Percentiles rank a stretch among this genome's conserved stretches.
phyloP scores from a whole-genome alignment of 2,329 filamentous ascomycete genomes.

The Xylaria sp. region DNA sequence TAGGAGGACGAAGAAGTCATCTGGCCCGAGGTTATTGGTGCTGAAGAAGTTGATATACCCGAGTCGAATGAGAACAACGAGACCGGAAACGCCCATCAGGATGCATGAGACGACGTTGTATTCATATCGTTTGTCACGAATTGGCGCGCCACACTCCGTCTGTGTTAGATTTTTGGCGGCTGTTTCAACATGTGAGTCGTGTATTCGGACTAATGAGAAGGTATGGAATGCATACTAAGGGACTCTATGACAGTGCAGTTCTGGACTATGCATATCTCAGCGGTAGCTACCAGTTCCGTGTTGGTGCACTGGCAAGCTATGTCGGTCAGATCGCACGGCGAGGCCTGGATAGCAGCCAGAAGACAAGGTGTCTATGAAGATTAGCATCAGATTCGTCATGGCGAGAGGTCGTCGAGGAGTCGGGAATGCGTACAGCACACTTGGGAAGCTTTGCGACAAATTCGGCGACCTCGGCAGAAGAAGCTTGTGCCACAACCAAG shows the following conservation, averaged over 20 bases:
- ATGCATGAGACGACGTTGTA: conserved; percentile 17
- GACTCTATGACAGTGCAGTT: conserved; percentile 10
- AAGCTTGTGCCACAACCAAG: not conserved
- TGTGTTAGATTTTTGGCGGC: conserved; percentile 25
- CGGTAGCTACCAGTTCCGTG: not conserved
- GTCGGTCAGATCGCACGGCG: conserved; percentile 14
- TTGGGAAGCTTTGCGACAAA: conserved; percentile 3
- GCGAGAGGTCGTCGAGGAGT: not conserved
- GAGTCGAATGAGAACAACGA: conserved; percentile 18
- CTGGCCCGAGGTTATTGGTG: conserved; percentile 15
- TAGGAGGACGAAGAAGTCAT: conserved; percentile 21
- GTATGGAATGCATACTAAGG: not conserved
- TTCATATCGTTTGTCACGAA: conserved; percentile 13
- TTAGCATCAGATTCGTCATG: not conserved
- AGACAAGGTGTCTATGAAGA: conserved; percentile 13
- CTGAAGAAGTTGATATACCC: conserved; percentile 18
- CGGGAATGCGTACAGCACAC: conserved; percentile 4
- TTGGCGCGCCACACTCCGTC: conserved; percentile 18
- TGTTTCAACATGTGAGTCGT: not conserved
- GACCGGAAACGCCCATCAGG: conserved; percentile 12
- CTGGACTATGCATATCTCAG: conserved; percentile 9
- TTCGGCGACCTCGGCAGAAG: not conserved
- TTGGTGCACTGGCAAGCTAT: conserved; percentile 17
- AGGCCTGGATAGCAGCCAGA: conserved; percentile 5
- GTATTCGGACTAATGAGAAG: not conserved